Evolutionary conservation across 129 eudicot genomes (phyloP), one percentile per base, ranked within the genome.

Genomic region (Tagetes patula): DNA sequence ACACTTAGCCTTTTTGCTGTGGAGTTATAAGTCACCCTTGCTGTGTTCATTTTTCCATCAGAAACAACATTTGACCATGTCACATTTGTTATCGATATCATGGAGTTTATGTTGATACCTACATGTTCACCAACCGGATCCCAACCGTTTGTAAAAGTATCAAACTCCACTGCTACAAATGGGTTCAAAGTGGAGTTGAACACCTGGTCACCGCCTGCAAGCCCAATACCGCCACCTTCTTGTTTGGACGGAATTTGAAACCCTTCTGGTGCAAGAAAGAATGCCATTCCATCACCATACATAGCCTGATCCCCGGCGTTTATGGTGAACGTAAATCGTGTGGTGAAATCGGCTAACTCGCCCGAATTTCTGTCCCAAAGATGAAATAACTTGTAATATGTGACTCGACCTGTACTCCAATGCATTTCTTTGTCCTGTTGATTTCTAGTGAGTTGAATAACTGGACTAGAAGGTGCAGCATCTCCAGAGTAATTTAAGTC

Each of bases 121-220:
- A 78, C 77, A 71, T 85, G 89, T 59, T 69, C 71, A 13, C 60
- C 69, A 30, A 3, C 67, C 43, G 84, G 82, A 55, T 84, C 82
- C 77, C 82, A 81, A 6, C 6, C 42, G 58, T 84, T 81, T 3
- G 9, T 39, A 66, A 14, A 78, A 3, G 85, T 81, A 70, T 84
- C 84, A 46, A 84, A 81, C 79, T 84, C 88, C 14, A 78, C 81
- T 6, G 84, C 88, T 45, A 81, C 76, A 20, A 84, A 80, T 0
- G 78, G 78, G 59, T 81, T 77, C 34, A 7, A 47, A 1, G 82
- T 58, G 4, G 79, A 77, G 70, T 72, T 59, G 55, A 56, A 58
- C 74, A 47, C 50, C 72, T 72, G 75, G 46, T 42, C 9, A 3
- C 64, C 69, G 47, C 80, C 56, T 3, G 74, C 79, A 48, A 62